phyloP scores from a whole-genome alignment of 2,329 filamentous ascomycete species.

The Sordariomycetes sp. region DNA sequence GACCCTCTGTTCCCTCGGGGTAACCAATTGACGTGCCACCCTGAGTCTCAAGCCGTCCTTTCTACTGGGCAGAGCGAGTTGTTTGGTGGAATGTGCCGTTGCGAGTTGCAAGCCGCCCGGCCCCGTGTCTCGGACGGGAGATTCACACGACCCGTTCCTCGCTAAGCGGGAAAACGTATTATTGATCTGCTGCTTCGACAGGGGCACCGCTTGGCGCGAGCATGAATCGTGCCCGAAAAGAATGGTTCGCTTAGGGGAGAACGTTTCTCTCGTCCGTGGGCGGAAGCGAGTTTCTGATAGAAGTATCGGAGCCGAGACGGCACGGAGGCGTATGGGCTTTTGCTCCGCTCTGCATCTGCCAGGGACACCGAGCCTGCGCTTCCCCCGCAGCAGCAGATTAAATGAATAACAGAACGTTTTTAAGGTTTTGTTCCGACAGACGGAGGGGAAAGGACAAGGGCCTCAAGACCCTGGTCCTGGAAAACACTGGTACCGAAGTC shows the following conservation, averaged over 20 bases:
- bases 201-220: too few species aligned
- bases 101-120: too few species aligned
- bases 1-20: neutral
- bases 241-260: neutral
- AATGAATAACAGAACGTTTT: neutral
- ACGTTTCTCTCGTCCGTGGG: neutral
- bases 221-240: too few species aligned
- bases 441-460: neutral
- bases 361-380: neutral
- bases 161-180: neutral
- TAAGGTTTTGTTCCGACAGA: neutral
- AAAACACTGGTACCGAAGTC: neutral
- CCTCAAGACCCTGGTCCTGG: neutral
- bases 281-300: neutral
- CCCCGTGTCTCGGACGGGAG: neutral
- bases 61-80: neutral
- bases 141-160: neutral
- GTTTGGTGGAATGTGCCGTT: too few species aligned
- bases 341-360: neutral
- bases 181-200: too few species aligned
- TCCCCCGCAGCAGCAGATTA: neutral
- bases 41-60: neutral
- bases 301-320: neutral
- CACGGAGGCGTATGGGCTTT: neutral
- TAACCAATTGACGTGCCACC: neutral